Evolutionary conservation across 2,329 filamentous ascomycete genomes (phyloP).

Genomic region (Monosporascus sp.): DNA sequence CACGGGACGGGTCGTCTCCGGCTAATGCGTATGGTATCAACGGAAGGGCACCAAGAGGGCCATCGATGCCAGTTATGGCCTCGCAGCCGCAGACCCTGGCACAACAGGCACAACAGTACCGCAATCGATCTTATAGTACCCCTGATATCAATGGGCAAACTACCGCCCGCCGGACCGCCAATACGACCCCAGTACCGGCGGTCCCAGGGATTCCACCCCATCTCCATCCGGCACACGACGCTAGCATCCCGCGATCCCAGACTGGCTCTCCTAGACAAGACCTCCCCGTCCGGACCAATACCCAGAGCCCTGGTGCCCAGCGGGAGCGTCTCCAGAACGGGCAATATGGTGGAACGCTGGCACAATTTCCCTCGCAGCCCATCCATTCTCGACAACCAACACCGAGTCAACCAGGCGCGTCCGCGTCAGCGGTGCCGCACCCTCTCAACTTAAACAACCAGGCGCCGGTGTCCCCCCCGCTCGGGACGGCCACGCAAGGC

Average conservation of each 20-base stretch:
- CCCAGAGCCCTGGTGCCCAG: slow-evolving; percentile 65
- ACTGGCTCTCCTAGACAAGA: slow-evolving; percentile 72
- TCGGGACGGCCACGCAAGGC: slow-evolving; percentile 30
- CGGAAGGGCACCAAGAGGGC: slow-evolving; percentile 65
- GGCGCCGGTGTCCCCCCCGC: slow-evolving; percentile 42
- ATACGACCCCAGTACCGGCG: slow-evolving; percentile 55
- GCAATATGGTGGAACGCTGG: slow-evolving; percentile 47
- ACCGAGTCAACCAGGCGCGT: slow-evolving; percentile 32
- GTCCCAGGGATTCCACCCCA: slow-evolving; percentile 75
- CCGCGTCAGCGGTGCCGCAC: slow-evolving; percentile 26
- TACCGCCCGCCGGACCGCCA: slow-evolving; percentile 50
- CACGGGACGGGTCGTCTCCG: slow-evolving; percentile 65
- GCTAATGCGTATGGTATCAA: slow-evolving; percentile 55
- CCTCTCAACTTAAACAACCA: slow-evolving; percentile 33
- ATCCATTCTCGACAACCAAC: slow-evolving; percentile 44
- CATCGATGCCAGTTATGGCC: slow-evolving; percentile 71
- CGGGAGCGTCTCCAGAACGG: slow-evolving; percentile 52
- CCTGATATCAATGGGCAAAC: slow-evolving; percentile 80
- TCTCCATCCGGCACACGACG: slow-evolving; percentile 55
- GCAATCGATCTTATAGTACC: slow-evolving; percentile 88
- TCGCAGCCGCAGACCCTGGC: slow-evolving; percentile 45
- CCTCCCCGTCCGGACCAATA: slow-evolving; percentile 62
- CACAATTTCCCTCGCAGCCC: slow-evolving; percentile 52
- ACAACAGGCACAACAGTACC: slow-evolving; percentile 62
- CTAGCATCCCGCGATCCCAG: slow-evolving; percentile 69